Evolutionary conservation across 306 rosid species (phyloP), one percentile per base, ranked within the genome.

Genomic region (Trifolium fragiferum): DNA sequence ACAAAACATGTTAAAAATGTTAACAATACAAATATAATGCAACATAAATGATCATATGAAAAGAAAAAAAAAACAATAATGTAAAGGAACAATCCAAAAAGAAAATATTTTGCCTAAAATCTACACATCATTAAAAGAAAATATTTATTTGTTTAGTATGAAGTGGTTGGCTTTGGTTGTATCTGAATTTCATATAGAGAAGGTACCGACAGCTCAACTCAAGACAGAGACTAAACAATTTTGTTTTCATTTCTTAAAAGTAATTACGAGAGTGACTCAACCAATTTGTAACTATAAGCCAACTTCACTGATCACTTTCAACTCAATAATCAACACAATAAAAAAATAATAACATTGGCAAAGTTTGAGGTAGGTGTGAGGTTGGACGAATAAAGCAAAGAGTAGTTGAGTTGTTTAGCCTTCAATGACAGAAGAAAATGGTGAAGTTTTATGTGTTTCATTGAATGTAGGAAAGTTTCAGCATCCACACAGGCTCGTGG

Each of bases 331-430:
- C 30, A 30, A 72, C 8, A 25, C 20, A 77, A 18, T 72, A 72
- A 67, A 46, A 44, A 7, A 35, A 15, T 15, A 40, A 60, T 8
- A 77, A 41, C 61, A 37, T 70, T 64, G 62, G 27, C 14, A 44
- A 49, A 53, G 16, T 41, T 53, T 23, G 75, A 72, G 49, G 65
- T 55, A 70, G 76, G 72, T 33, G 47, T 25, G 10, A 53, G 43
- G 61, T 65, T 37, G 68, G 65, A 64, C n/a, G 23, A 63, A 50
- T 37, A 21, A 57, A 37, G 27, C 58, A 54, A 74, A 62, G 73
- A 68, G 76, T 47, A 21, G 77, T 74, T 78, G 80, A 67, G 49
- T 59, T 18, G 78, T 61, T 73, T 16, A 21, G 41, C 8, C 53
- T 68, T 68, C 60, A 21, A 46, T 62, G 72, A 74, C 60, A 62